Conservation (phyloP, 306 rosid genomes). For the Begonia masoniana region DNA sequence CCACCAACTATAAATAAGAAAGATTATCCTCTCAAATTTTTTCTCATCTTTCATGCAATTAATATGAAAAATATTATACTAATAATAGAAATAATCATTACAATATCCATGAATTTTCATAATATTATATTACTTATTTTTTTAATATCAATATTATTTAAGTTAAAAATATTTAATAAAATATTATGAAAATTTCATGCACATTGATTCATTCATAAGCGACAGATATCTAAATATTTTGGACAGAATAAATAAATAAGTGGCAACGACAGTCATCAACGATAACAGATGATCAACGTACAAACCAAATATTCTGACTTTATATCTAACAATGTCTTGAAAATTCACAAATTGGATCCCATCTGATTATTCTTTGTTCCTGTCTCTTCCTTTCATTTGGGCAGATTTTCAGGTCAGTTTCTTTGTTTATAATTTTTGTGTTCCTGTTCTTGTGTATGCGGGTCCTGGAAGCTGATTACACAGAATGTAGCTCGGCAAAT, state of each 20-base stretch:
- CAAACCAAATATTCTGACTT: not conserved
- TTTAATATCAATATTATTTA: too few species aligned
- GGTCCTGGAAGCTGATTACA: not conserved
- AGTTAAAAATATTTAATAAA: too few species aligned
- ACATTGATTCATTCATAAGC: too few species aligned
- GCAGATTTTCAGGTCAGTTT: slow-evolving; percentile 4
- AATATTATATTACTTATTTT: too few species aligned
- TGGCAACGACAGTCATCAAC: not conserved
- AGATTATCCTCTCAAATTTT: too few species aligned
- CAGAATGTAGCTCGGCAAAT: not conserved
- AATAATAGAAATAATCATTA: too few species aligned
- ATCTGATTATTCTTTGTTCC: not conserved
- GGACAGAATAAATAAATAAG: not conserved
- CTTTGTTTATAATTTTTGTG: too few species aligned
- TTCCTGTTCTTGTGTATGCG: not conserved
- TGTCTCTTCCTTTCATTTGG: not conserved
- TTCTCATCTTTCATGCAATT: too few species aligned
- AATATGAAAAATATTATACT: too few species aligned
- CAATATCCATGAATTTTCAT: too few species aligned
- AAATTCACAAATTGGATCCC: not conserved
- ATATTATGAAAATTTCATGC: too few species aligned
- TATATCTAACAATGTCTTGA: not conserved
- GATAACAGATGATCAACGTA: not conserved
- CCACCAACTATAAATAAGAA: not conserved
- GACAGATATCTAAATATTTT: too few species aligned